Evolutionary conservation across 352 stramenopile genomes (phyloP).

Genomic region (Phytopythium aichiense): DNA sequence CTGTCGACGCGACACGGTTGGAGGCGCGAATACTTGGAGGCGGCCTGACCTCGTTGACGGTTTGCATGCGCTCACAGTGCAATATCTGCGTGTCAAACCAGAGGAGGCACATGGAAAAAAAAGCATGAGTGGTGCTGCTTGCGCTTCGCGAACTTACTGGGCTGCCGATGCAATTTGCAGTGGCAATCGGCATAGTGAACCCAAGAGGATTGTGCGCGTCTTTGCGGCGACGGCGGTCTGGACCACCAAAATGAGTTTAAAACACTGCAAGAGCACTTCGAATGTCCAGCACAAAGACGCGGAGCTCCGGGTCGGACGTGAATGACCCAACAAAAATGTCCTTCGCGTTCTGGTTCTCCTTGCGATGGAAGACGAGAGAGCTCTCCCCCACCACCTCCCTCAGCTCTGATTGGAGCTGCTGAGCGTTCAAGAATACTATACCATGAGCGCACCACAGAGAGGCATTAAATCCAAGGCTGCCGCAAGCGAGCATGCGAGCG

Average conservation of each 20-base stretch:
- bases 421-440: too few species aligned
- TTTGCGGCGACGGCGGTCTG: neutral
- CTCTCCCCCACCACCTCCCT: too few species aligned
- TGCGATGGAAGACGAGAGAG: too few species aligned
- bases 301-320: neutral
- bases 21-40: neutral
- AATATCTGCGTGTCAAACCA: neutral
- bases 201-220: neutral
- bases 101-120: neutral
- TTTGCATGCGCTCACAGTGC: neutral
- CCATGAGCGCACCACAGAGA: too few species aligned
- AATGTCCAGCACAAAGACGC: neutral
- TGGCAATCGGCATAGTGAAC: neutral
- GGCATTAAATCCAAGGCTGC: too few species aligned
- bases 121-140: too few species aligned
- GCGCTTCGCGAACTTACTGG: too few species aligned
- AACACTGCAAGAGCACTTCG: neutral
- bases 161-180: too few species aligned
- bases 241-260: slow-evolving; percentile 1
- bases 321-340: neutral
- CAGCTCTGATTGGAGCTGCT: too few species aligned
- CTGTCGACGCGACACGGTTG: neutral
- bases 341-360: neutral
- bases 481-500: too few species aligned
- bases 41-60: slow-evolving; percentile 1